A percentile compares a stretch with the other conserved stretches of the same genome.
phyloP scores from a whole-genome alignment of 31 red algal species.

The Odonthalia washingtoniensis region DNA sequence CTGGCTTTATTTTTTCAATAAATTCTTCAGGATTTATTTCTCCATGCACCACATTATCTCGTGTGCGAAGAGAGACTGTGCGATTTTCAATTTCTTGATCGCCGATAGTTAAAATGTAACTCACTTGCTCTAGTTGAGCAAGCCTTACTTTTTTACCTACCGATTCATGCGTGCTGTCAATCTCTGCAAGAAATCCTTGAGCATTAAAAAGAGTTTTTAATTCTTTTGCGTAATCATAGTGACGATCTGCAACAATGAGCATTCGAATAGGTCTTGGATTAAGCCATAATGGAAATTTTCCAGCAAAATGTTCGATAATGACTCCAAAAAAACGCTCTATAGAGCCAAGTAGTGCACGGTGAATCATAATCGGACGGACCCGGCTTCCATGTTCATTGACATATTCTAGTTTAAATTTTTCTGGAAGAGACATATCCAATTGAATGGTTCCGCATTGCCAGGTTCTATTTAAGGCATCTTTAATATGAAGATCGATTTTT shows the following conservation, averaged over 20 bases:
- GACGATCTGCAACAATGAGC: conserved; percentile 66
- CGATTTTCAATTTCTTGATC: conserved; percentile 69
- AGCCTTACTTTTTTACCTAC: conserved; percentile 78
- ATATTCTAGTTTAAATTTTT: conserved; percentile 79
- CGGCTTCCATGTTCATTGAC: conserved; percentile 43
- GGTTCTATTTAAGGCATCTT: conserved; percentile 75
- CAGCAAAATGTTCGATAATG: conserved; percentile 81
- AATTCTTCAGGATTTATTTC: conserved; percentile 6
- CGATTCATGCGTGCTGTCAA: conserved; percentile 69
- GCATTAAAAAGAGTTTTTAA: conserved; percentile 18
- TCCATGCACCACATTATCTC: background rate
- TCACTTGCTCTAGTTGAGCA: conserved; percentile 56
- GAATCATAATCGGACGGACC: conserved; percentile 80
- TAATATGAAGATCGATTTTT: conserved; percentile 85
- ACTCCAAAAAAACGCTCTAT: conserved; percentile 92
- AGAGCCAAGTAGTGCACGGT: conserved; percentile 86
- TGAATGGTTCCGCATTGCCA: conserved; percentile 94
- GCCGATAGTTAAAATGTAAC: conserved; percentile 75
- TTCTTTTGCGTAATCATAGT: conserved; percentile 47
- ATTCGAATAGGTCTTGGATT: conserved; percentile 73
- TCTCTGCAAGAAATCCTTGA: conserved; percentile 63
- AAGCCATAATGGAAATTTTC: conserved; percentile 89
- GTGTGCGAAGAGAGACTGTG: conserved; percentile 53
- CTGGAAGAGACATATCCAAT: conserved; percentile 89
- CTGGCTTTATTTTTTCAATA: conserved; percentile 14